A percentile compares a stretch with the other conserved stretches of the same genome.
phyloP scores from a whole-genome alignment of 306 rosid species.

The Lathyrus sativus region DNA sequence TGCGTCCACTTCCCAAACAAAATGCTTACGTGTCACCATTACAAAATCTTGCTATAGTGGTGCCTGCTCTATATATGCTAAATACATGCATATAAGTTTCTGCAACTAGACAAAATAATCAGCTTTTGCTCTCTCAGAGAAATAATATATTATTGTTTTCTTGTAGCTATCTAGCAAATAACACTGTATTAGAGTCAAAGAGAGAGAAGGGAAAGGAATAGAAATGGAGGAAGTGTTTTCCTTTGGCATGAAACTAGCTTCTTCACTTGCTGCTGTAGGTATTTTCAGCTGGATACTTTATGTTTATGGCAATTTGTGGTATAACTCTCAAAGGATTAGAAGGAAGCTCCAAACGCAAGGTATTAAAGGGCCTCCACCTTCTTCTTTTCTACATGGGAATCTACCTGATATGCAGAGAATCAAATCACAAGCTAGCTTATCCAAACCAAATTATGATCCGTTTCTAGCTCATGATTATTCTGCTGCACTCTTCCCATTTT shows the following conservation, averaged over 20 bases:
- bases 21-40: constrained; percentile 3
- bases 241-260: constrained; percentile 36
- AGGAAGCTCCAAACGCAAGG: constrained; percentile 70
- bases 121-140: constrained; percentile 13
- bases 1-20: neutral
- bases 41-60: neutral
- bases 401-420: constrained; percentile 76
- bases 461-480: constrained; percentile 76
- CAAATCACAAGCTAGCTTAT: constrained; percentile 45
- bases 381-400: constrained; percentile 69
- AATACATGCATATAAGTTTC: constrained; percentile 10
- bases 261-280: constrained; percentile 39
- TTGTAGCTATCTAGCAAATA: neutral
- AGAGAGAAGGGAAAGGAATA: neutral
- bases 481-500: constrained; percentile 78
- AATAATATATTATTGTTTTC: constrained; percentile 5
- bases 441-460: constrained; percentile 37
- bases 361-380: constrained; percentile 75
- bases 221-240: constrained; percentile 43
- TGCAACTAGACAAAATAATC: constrained; percentile 9
- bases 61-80: neutral
- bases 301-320: constrained; percentile 52
- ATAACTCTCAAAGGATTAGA: constrained; percentile 52
- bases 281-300: constrained; percentile 44
- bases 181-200: neutral